Evolutionary conservation across 1,139 yeast species (phyloP), one percentile per base, ranked within the genome.

Genomic region (Sugiyamaella pinicola): DNA sequence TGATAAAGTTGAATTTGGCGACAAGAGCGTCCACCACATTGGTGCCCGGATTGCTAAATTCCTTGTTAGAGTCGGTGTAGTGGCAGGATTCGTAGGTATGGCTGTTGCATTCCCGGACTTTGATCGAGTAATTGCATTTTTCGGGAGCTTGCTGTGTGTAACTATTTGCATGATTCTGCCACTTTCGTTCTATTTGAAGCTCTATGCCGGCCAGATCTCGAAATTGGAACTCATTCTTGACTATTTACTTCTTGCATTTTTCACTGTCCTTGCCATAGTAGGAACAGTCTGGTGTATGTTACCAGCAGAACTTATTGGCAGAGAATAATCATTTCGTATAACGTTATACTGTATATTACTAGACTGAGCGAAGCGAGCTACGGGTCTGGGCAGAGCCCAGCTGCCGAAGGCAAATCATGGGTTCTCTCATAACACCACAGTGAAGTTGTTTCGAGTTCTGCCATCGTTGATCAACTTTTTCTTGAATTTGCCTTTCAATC

Each of bases 101-200:
- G 80, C 96, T 0, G 74, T 86, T 31, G 54, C 81, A 2, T 80
- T 87, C 63, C 87, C 88, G 4, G 83, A 84, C 31, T 91, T 90
- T 69, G 96, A 95, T 56, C 82, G 83, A 63, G 79, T 90, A 54
- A 84, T 91, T 69, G 88, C 96, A 7, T 81, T 90, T 51, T 74
- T 88, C 61, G 97, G 97, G 3, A 81, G 93, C 34, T 83, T 90
- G 2, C 74, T 91, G 49, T 88, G 96, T 62, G 86, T 86, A 65
- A 78, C 85, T 0, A 84, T 90, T 43, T 91, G 97, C 66, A 73
- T 90, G 55, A 81, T 88, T 2, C 75, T 89, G 26, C 97, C 97
- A 2, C 73, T 87, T 13, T 64, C 81, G 40, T 90, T 90, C 68
- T 87, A 89, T 66, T 69, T 84, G 59, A 74, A 74, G 53, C 74